Percentiles rank a stretch among this genome's conserved stretches.
Evolutionary conservation across 495 filamentous ascomycete species (phyloP).

Genomic region (Penicillium psychrofluorescens): DNA sequence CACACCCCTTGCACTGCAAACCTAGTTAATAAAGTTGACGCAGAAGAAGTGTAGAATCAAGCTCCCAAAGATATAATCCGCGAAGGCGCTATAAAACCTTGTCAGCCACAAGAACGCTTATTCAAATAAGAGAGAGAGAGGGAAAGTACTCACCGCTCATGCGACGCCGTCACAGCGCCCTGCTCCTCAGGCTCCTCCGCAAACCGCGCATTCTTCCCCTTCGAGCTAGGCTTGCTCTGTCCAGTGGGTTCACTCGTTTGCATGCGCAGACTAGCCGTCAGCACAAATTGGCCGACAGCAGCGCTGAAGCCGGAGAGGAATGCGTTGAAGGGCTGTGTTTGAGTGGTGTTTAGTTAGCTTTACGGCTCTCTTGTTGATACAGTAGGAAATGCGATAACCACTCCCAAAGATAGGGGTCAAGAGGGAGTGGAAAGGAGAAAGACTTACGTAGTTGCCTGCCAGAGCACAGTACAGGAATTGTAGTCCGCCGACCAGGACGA

Average conservation of each 20-base stretch:
- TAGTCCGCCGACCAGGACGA: conserved; percentile 75
- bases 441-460: conserved; percentile 85
- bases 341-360: neutral
- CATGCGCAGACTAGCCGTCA: conserved; percentile 84
- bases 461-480: conserved; percentile 93
- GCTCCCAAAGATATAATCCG: conserved; percentile 92
- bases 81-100: conserved; percentile 65
- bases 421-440: neutral
- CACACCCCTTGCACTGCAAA: neutral
- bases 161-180: conserved; percentile 26
- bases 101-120: neutral
- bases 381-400: too few relatives aligned
- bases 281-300: conserved; percentile 94
- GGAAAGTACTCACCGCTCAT: conserved; percentile 37
- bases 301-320: conserved; percentile 93
- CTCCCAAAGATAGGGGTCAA: neutral
- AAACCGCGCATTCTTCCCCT: conserved; percentile 28
- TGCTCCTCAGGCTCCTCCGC: conserved; percentile 21
- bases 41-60: conserved; percentile 98
- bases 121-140: neutral
- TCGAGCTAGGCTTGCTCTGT: conserved; percentile 19
- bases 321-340: conserved; percentile 85
- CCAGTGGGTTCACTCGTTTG: conserved; percentile 56
- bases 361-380: too few relatives aligned
- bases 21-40: conserved; percentile 97